Conservation (phyloP, 2,329 filamentous ascomycete species). For the Anthostomella pinea region DNA sequence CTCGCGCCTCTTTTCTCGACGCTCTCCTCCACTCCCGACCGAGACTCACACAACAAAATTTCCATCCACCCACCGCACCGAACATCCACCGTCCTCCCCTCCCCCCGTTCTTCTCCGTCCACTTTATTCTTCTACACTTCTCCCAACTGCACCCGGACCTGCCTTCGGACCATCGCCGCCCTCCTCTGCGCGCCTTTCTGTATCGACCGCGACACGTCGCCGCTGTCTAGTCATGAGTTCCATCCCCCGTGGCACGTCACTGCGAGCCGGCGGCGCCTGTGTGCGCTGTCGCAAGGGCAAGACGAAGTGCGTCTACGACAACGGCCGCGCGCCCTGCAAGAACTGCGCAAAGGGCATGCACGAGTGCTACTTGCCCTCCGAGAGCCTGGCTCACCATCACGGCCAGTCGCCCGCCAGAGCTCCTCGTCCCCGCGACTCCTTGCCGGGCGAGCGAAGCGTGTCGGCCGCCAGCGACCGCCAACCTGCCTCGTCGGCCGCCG, state of each 20-base stretch:
- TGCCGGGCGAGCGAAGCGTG: conserved; percentile 51
- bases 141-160: conserved; percentile 24
- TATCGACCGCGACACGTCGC: conserved; percentile 2
- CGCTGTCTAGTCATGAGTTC: conserved; percentile 39
- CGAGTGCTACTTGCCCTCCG: conserved; percentile 60
- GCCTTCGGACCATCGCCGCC: conserved; percentile 21
- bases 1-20: not conserved
- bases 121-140: conserved; percentile 20
- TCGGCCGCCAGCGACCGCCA: conserved; percentile 43
- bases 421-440: conserved; percentile 51
- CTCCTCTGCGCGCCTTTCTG: conserved; percentile 2
- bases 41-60: conserved; percentile 29
- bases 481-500: conserved; percentile 42
- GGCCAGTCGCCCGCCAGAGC: conserved; percentile 56
- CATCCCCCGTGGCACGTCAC: conserved; percentile 56
- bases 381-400: conserved; percentile 58
- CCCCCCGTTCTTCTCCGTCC: conserved; percentile 30
- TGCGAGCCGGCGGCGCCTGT: conserved; percentile 59
- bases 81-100: conserved; percentile 31
- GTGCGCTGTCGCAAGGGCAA: conserved; percentile 64
- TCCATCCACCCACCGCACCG: conserved; percentile 31
- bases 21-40: conserved; percentile 31
- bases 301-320: conserved; percentile 63
- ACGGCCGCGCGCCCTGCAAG: conserved; percentile 59
- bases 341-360: conserved; percentile 64